Evolutionary conservation across 2,329 filamentous ascomycete species (phyloP).

Genomic region (Xylariaceae sp.): DNA sequence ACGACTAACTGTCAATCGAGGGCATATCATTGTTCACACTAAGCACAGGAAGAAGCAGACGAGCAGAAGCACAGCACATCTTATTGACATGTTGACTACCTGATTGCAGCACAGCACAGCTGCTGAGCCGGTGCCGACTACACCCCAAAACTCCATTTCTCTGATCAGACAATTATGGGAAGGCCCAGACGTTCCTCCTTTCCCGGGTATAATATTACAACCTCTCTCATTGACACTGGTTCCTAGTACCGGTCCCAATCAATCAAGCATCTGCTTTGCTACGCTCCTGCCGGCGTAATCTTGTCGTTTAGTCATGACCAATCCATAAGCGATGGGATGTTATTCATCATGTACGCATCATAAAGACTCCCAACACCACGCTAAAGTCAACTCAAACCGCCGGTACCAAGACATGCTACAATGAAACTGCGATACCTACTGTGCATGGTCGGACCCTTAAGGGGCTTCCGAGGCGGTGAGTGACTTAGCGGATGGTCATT

Average conservation of each 20-base stretch:
- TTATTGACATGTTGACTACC: slow-evolving; percentile 20
- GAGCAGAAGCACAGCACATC: slow-evolving; percentile 11
- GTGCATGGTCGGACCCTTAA: slow-evolving; percentile 20
- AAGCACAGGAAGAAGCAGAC: too few relatives aligned
- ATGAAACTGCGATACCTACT: slow-evolving; percentile 30
- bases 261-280: too few relatives aligned
- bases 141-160: neutral
- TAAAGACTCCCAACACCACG: slow-evolving; percentile 26
- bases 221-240: neutral
- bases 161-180: neutral
- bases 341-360: slow-evolving; percentile 12
- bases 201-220: slow-evolving; percentile 17
- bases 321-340: slow-evolving; percentile 17
- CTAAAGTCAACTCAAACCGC: slow-evolving; percentile 27
- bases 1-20: too few relatives aligned
- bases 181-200: slow-evolving; percentile 6
- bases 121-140: neutral
- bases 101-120: slow-evolving; percentile 4
- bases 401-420: slow-evolving; percentile 28
- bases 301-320: slow-evolving; percentile 26
- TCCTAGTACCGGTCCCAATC: too few relatives aligned
- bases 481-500: slow-evolving; percentile 77
- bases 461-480: slow-evolving; percentile 17
- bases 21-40: too few relatives aligned
- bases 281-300: slow-evolving; percentile 13